Evolutionary conservation across 441 rosid species (phyloP).

Genomic region (Erodium chrysanthum): DNA sequence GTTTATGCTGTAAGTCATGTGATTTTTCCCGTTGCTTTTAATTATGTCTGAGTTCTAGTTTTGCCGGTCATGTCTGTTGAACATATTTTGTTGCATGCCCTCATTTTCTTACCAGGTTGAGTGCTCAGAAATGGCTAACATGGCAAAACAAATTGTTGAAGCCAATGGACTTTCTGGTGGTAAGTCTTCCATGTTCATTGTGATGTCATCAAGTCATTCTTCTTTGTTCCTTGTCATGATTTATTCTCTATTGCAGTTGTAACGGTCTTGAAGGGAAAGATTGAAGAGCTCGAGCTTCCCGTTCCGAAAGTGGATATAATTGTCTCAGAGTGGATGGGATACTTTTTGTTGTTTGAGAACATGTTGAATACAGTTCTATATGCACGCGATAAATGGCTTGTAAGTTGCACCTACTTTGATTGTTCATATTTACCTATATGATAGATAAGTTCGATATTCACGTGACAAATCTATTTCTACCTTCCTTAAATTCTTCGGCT

Average conservation of each 20-base stretch:
- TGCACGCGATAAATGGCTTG: constrained; percentile 98
- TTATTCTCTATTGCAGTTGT: constrained; percentile 40
- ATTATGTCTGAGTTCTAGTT: neutral
- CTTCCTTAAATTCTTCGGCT: constrained; percentile 1
- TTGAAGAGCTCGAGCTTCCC: constrained; percentile 92
- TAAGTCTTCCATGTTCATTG: constrained; percentile 17
- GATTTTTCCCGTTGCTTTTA: neutral
- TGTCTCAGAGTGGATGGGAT: constrained; percentile 99
- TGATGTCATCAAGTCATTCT: constrained; percentile 4
- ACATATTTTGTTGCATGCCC: constrained; percentile 8
- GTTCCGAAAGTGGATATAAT: constrained; percentile 81
- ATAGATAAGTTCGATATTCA: neutral
- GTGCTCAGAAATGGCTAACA: constrained; percentile 91
- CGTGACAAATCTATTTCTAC: neutral
- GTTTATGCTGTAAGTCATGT: constrained; percentile 64
- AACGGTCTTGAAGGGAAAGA: constrained; percentile 93
- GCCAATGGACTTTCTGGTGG: constrained; percentile 79
- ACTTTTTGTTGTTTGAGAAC: constrained; percentile 86
- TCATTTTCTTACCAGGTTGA: constrained; percentile 50
- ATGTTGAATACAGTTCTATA: constrained; percentile 86
- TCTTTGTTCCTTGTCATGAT: neutral
- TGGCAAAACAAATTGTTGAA: constrained; percentile 86
- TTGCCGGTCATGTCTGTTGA: neutral
- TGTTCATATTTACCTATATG: neutral
- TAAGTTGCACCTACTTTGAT: constrained; percentile 31